Conservation (phyloP, 495 filamentous ascomycete species). For the Xylaria cubensis region DNA sequence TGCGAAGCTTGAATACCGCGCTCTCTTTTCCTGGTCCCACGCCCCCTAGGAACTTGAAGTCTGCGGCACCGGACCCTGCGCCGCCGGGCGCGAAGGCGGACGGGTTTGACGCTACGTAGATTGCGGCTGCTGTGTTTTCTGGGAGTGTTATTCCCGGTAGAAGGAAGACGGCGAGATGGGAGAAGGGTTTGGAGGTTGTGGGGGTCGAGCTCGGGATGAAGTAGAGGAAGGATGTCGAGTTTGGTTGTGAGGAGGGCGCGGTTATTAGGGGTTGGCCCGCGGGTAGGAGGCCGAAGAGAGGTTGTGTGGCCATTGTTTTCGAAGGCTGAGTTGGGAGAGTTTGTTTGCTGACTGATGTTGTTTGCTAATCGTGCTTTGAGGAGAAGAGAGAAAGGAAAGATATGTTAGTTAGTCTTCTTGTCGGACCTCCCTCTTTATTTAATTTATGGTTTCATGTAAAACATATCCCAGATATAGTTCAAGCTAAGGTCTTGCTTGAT, state of each 20-base stretch:
- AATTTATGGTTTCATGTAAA: neutral
- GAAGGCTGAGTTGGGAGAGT: neutral
- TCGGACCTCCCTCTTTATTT: neutral
- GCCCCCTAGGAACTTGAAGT: slow-evolving; percentile 84
- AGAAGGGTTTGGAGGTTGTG: slow-evolving; percentile 57
- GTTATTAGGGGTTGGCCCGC: slow-evolving; percentile 57
- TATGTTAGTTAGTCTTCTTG: neutral
- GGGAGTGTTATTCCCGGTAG: slow-evolving; percentile 81
- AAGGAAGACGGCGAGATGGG: slow-evolving; percentile 87
- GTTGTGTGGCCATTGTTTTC: slow-evolving; percentile 28
- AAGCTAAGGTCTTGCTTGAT: neutral
- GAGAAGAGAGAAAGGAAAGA: neutral
- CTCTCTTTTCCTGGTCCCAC: slow-evolving; percentile 88
- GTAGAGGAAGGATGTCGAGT: slow-evolving; percentile 51
- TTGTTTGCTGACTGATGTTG: slow-evolving; percentile 4
- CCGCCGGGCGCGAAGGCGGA: slow-evolving; percentile 31
- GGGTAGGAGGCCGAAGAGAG: slow-evolving; percentile 57
- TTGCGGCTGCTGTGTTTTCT: slow-evolving; percentile 77
- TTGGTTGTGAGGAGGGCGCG: slow-evolving; percentile 48
- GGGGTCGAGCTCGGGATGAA: slow-evolving; percentile 44
- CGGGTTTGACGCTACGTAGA: slow-evolving; percentile 72
- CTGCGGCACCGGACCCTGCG: slow-evolving; percentile 36
- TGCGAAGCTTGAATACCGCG: slow-evolving; percentile 76
- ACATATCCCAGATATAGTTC: neutral
- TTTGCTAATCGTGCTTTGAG: slow-evolving; percentile 6